Conservation (phyloP, 1,139 yeast genomes). For the Geotrichum klebahnii region DNA sequence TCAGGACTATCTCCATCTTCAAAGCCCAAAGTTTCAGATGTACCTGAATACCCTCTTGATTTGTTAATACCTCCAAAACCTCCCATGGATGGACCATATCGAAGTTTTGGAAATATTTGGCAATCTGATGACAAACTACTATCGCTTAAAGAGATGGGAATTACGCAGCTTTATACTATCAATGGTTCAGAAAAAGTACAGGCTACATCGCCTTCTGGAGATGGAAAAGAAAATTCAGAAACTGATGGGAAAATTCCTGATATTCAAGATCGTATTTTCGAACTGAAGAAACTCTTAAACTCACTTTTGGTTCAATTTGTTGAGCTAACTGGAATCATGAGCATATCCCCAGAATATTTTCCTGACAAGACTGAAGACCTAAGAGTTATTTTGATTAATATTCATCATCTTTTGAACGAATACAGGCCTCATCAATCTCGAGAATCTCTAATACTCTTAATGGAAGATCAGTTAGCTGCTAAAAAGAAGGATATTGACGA, state of each 20-base stretch:
- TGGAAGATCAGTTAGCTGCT: slow-evolving; percentile 47
- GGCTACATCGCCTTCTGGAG: slow-evolving; percentile 29
- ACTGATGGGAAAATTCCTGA: slow-evolving; percentile 14
- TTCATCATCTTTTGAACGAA: slow-evolving; percentile 77
- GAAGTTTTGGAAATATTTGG: slow-evolving; percentile 84
- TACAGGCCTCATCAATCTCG: slow-evolving; percentile 87
- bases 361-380: slow-evolving; percentile 66
- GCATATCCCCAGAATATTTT: slow-evolving; percentile 63
- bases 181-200: slow-evolving; percentile 22
- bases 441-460: slow-evolving; percentile 67
- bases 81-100: slow-evolving; percentile 54
- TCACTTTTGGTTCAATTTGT: slow-evolving; percentile 67
- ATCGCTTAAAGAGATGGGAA: slow-evolving; percentile 61
- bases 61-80: slow-evolving; percentile 62
- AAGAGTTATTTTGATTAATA: slow-evolving; percentile 69
- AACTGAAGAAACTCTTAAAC: slow-evolving; percentile 64
- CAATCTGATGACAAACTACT: slow-evolving; percentile 67
- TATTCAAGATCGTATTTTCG: slow-evolving; percentile 49
- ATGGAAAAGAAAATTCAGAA: slow-evolving; percentile 15
- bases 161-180: slow-evolving; percentile 54
- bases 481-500: slow-evolving; percentile 29
- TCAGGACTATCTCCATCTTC: slow-evolving; percentile 15
- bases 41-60: slow-evolving; percentile 39
- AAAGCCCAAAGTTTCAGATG: neutral
- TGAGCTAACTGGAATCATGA: slow-evolving; percentile 69